These are phyloP conservation scores for Penicillium fimorum DNA, from an alignment of 495 filamentous ascomycete species.

Conservation along the genomic window DNA sequence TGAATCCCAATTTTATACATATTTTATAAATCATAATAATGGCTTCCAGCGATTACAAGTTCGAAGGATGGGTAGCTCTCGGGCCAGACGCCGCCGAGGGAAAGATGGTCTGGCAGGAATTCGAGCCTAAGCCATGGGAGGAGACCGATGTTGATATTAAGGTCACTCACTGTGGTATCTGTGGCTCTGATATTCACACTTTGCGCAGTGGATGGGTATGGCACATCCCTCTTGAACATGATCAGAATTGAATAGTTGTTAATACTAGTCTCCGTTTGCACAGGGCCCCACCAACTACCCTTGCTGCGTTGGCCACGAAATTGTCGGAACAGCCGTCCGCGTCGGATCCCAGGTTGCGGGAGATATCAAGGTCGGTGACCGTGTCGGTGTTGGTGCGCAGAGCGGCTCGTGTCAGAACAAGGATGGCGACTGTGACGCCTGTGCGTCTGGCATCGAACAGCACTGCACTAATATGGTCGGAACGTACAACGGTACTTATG, in stretches of 20 bases:
- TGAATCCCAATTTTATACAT: background rate
- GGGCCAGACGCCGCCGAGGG: constrained; percentile 54
- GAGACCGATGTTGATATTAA: constrained; percentile 64
- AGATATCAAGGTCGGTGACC: constrained; percentile 74
- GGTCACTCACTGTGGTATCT: constrained; percentile 37
- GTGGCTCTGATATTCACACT: constrained; percentile 65
- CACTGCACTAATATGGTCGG: constrained; percentile 63
- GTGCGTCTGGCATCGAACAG: constrained; percentile 58
- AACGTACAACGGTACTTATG: constrained; percentile 39
- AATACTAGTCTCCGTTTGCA: background rate
- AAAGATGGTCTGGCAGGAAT: constrained; percentile 72
- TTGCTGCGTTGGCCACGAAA: constrained; percentile 81
- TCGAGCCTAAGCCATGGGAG: constrained; percentile 73
- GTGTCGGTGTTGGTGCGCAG: constrained; percentile 87
- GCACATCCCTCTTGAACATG: background rate
- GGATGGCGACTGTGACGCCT: constrained; percentile 64
- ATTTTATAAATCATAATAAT: background rate
- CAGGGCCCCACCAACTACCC: constrained; percentile 62
- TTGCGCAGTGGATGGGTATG: constrained; percentile 69
- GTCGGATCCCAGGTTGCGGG: constrained; percentile 63
- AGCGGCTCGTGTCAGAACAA: constrained; percentile 62
- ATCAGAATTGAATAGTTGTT: background rate
- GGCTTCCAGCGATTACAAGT: constrained; percentile 52
- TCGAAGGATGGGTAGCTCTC: constrained; percentile 77
- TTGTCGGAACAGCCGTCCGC: constrained; percentile 72